phyloP scores from a whole-genome alignment of 305 asterid species.

The Stenogyne calaminthoides region DNA sequence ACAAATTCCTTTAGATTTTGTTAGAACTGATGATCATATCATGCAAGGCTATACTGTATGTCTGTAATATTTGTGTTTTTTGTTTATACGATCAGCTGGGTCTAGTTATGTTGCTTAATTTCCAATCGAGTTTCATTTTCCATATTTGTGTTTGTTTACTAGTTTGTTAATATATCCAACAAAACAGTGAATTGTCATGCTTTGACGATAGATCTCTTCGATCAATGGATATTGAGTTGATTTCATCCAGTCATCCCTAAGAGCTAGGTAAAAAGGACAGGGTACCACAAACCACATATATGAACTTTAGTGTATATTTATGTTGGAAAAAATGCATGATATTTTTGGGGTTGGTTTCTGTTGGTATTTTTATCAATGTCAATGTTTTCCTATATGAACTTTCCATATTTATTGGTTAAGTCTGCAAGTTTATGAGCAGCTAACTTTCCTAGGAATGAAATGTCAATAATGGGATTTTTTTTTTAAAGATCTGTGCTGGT shows the following conservation, averaged over 20 bases:
- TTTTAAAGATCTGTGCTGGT: constrained; percentile 83
- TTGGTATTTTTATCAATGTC: not conserved
- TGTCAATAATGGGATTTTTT: constrained; percentile 21
- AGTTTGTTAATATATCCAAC: not conserved
- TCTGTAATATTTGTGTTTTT: not conserved
- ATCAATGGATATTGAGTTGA: not conserved
- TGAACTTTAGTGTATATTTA: not conserved
- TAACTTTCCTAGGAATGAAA: not conserved
- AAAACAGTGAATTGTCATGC: constrained; percentile 16
- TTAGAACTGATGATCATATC: not conserved
- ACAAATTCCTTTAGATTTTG: not conserved
- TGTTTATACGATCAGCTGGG: not conserved
- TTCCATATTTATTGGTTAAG: constrained; percentile 5
- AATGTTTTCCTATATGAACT: not conserved
- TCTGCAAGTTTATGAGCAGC: constrained; percentile 17
- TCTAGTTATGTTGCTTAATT: constrained; percentile 5
- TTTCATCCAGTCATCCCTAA: not conserved
- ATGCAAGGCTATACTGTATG: not conserved
- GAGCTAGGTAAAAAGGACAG: not conserved
- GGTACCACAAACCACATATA: not conserved
- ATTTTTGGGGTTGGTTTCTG: constrained; percentile 6
- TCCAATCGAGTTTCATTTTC: not conserved
- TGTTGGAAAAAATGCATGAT: constrained; percentile 6
- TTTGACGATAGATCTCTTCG: not conserved
- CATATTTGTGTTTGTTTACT: constrained; percentile 21